phyloP scores from a whole-genome alignment of 352 stramenopile species.

The Globisporangium megalacanthum region DNA sequence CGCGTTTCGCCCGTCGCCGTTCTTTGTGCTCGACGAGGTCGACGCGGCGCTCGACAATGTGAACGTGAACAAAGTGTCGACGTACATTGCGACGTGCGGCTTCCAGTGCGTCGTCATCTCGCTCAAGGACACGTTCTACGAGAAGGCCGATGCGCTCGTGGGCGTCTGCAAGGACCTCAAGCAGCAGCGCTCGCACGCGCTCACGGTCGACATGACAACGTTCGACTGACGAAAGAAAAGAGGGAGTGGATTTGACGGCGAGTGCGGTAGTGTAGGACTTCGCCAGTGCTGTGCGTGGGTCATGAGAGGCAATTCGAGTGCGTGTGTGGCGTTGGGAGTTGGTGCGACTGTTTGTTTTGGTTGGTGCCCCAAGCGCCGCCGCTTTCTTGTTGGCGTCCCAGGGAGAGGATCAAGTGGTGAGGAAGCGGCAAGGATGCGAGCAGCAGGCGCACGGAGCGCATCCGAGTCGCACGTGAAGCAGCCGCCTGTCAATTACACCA shows the following conservation, averaged over 20 bases:
- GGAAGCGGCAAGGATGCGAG: not conserved
- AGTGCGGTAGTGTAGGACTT: too few relatives aligned
- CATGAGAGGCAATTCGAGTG: too few relatives aligned
- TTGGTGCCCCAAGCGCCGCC: too few relatives aligned
- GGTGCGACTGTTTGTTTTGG: too few relatives aligned
- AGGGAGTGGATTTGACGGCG: too few relatives aligned
- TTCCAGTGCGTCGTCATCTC: conserved; percentile 99
- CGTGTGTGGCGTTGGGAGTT: too few relatives aligned
- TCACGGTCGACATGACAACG: conserved; percentile 79
- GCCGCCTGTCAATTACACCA: conserved; percentile 6
- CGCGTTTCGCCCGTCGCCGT: conserved; percentile 93
- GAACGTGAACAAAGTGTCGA: conserved; percentile 99
- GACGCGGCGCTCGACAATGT: conserved; percentile 99
- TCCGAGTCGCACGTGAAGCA: not conserved
- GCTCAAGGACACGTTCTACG: conserved; percentile 98
- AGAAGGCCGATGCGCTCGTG: conserved; percentile 91
- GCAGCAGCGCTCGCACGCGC: conserved; percentile 60
- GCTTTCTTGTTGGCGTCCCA: too few relatives aligned
- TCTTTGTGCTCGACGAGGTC: conserved; percentile 99
- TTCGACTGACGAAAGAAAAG: conserved; percentile 29
- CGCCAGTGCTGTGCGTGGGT: too few relatives aligned
- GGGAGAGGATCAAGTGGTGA: too few relatives aligned
- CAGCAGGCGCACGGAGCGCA: too few relatives aligned
- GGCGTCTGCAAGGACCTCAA: conserved; percentile 87
- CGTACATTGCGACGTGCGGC: conserved; percentile 94